A percentile compares a stretch with the other conserved stretches of the same genome.
Conservation (phyloP, 176 grass and related monocot species). For the Zoysia japonica region DNA sequence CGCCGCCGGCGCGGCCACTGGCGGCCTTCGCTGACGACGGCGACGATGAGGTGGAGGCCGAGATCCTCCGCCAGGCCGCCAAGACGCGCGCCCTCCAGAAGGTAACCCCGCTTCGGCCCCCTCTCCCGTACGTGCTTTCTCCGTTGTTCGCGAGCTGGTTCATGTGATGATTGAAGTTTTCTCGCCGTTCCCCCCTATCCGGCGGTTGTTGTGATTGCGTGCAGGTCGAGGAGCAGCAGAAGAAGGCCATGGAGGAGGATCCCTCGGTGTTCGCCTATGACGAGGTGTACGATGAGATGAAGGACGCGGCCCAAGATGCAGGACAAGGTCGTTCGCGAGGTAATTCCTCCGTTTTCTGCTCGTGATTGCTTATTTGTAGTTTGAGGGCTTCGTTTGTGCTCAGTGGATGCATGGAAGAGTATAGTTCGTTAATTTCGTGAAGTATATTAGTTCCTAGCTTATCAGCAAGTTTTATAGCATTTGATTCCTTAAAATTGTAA, state of each 20-base stretch:
- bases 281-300: conserved; percentile 90
- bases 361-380: background rate
- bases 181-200: background rate
- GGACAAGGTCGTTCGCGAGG: conserved; percentile 65
- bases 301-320: conserved; percentile 86
- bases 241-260: conserved; percentile 88
- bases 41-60: conserved; percentile 76
- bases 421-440: background rate
- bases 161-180: conserved; percentile 9
- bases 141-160: background rate
- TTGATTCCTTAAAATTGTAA: background rate
- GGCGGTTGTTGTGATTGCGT: background rate
- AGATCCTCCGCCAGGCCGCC: conserved; percentile 81
- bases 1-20: conserved; percentile 46
- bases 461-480: background rate
- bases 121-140: background rate
- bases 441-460: background rate
- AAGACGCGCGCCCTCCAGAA: conserved; percentile 81
- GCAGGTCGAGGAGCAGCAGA: conserved; percentile 84
- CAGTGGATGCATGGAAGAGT: background rate
- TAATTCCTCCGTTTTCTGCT: conserved; percentile 14
- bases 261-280: conserved; percentile 92
- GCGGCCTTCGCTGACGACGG: conserved; percentile 66
- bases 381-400: background rate
- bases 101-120: conserved; percentile 32